Base-by-base conservation (phyloP, 768 basidiomycete species). In the Harrya chromipes region DNA sequence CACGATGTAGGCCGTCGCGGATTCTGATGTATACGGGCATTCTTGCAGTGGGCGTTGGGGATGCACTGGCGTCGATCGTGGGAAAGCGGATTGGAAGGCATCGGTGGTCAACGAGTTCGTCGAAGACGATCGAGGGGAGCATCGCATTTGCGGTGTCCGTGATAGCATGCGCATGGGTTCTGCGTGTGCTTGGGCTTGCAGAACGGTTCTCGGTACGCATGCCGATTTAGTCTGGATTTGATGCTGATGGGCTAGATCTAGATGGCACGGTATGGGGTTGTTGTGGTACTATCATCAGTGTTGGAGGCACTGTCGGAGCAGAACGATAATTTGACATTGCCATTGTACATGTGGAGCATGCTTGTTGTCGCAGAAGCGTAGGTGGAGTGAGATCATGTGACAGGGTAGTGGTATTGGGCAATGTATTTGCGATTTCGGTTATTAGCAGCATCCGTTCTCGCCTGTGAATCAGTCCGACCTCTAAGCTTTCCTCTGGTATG, bases 261-360 rank as follows among this genome's bases (percentile, higher is more conserved):
- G 93, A 79, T 79, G 40, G 55, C 71, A 39, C 76, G 84, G 21
- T 98, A 94, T 66, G 67, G 76, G 13, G 57, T 77, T 39, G 83
- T 87, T 26, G 76, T 84, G 24, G 67, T 70, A n/a, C 63, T 88
- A 36, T 76, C 88, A 4, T 83, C 84, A 3, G 66, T 90, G 37
- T 76, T 98, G 56, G 97, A 99, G 71, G 97, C 93, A 14, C 69
- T 94, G 49, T 92, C 91, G 17, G 86, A 87, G 63, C 97, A 99
- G 71, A 98, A 98, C 70, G 97, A 99, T 71, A 99, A 99, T 70
- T 75, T 99, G 57, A 92, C 90, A 36, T 74, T 99, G 54, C 95
- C 97, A n/a, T 71, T 98, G 69, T 98, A 87, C 67, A 84, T 94
- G 74, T 99, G 94, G 93, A 87, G 89, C 63, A 75, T 92, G 71